Evolutionary conservation across 23 red algal genomes (phyloP), one percentile per base, ranked within the genome.

Genomic region (Cyanidium caldarium): DNA sequence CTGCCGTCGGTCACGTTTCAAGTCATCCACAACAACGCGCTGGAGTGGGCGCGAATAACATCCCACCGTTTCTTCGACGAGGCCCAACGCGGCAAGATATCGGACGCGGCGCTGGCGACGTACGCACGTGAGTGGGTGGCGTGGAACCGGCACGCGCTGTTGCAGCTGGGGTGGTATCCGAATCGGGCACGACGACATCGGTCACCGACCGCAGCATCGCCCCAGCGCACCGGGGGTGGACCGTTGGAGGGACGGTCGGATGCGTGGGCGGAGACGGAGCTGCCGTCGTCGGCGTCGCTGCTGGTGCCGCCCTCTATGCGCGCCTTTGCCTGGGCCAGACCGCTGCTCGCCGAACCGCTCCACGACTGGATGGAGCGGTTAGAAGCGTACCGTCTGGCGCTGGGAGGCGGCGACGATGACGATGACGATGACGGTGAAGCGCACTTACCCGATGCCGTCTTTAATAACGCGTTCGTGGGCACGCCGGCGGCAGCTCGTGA

Each of bases 1-100:
- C n/a, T 61, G 51, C 51, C 51, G 10, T 61, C 51, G 10, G 51
- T 28, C 7, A 61, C 51, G 51, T 61, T 61, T 61, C 51, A 61
- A 28, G 31, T 61, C 5, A 25, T 61, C 10, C 51, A 61, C n/a
- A 12, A 28, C 19, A 61, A 61, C 51, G 19, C 31, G 19, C 51
- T 61, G 31, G 7, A 14, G 31, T 61, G 51, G 51, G 31, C 51
- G 51, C 51, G 51, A 21, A 21, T 61, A 7, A 61, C 51, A 28
- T 28, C n/a, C 23, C 51, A 61, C 23, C 51, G 51, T 25, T 61
- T 61, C 21, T 61, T 61, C 31, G 51, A 61, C 7, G 51, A 61
- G n/a, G 51, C 51, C 7, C 19, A 61, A 61, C 7, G 51, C 19
- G 51, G 51, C 7, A 12, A 28, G 21, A 16, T 61, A 28, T 5